Conservation (phyloP, 768 basidiomycete species). For the Clavaria fumosa region DNA sequence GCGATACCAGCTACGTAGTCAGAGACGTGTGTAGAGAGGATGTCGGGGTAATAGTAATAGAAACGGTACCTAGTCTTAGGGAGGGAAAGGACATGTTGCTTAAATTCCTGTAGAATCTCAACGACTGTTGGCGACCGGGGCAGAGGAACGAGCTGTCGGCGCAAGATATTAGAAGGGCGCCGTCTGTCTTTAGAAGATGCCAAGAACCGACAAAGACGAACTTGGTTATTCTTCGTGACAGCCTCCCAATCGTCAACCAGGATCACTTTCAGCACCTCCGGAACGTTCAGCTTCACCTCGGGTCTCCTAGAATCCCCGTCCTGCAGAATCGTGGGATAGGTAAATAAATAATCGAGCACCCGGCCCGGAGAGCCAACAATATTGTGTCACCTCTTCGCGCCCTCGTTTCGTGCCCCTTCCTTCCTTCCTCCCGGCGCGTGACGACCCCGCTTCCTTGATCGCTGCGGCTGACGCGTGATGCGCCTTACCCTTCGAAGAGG, state of each 20-base stretch:
- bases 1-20: slow-evolving; percentile 1
- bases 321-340: slow-evolving; percentile 20
- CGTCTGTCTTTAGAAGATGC: slow-evolving; percentile 1
- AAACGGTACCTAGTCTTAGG: slow-evolving; percentile 33
- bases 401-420: slow-evolving; percentile 54
- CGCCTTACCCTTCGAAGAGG: slow-evolving; percentile 12
- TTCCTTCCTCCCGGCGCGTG: slow-evolving; percentile 32
- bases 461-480: slow-evolving; percentile 10
- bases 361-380: slow-evolving; percentile 12
- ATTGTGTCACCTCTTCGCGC: slow-evolving; percentile 63
- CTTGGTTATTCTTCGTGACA: slow-evolving; percentile 90
- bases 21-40: no score
- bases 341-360: neutral
- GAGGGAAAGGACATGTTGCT: slow-evolving; percentile 35
- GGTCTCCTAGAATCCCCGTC: slow-evolving; percentile 68
- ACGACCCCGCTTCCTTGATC: slow-evolving; percentile 14
- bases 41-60: slow-evolving; percentile 1
- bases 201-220: slow-evolving; percentile 15
- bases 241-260: slow-evolving; percentile 98
- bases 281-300: slow-evolving; percentile 82
- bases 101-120: slow-evolving; percentile 65
- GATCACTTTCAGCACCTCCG: slow-evolving; percentile 76
- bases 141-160: slow-evolving; percentile 72
- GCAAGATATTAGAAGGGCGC: no score
- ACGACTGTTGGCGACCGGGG: slow-evolving; percentile 70